Evolutionary conservation across 2,329 filamentous ascomycete genomes (phyloP), one percentile per base, ranked within the genome.

Genomic region (Aquanectria penicillioides): DNA sequence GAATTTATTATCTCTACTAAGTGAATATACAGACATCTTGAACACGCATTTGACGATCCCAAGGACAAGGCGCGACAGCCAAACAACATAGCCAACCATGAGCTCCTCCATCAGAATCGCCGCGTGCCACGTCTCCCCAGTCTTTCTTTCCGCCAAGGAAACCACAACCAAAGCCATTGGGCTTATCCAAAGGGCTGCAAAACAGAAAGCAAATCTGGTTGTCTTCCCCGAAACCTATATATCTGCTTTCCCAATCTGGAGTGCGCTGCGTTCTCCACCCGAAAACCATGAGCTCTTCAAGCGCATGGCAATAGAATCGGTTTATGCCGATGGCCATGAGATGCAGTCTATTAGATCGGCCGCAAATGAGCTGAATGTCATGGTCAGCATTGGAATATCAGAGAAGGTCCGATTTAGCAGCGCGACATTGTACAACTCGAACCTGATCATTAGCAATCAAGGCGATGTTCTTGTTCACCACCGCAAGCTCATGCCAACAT

Each of bases 141-240:
- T 81, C 40, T 82, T 83, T 60, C 77, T 86, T 11, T 79, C 77
- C 0, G 78, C 82, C 2, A 68, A 64, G 5, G 65, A 71, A 8
- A 85, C 83, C 1, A 80, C 80, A 2, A 59, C 78, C 17, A 85
- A 84, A 61, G 77, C 77, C 11, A 74, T 84, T 33, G 60, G 61
- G 0, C 67, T 83, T 8, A 82, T 86, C 52, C 68, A 77, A 13
- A 65, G 76, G 60, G 81, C 83, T 0, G 76, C 80, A 0, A 57
- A 47, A 2, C 75, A 80, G 47, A 65, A 67, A 0, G 82, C 83
- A 7, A 77, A 84, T 18, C 70, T 86, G 4, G 76, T 86, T 11
- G 78, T 84, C 23, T 85, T 86, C 61, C 82, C 83, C 0, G 83
- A 86, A 65, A 78, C 80, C 0, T 83, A 75, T 64, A 82, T 86